Evolutionary conservation across 441 rosid species (phyloP).

Genomic region (Gossypium gossypioides): DNA sequence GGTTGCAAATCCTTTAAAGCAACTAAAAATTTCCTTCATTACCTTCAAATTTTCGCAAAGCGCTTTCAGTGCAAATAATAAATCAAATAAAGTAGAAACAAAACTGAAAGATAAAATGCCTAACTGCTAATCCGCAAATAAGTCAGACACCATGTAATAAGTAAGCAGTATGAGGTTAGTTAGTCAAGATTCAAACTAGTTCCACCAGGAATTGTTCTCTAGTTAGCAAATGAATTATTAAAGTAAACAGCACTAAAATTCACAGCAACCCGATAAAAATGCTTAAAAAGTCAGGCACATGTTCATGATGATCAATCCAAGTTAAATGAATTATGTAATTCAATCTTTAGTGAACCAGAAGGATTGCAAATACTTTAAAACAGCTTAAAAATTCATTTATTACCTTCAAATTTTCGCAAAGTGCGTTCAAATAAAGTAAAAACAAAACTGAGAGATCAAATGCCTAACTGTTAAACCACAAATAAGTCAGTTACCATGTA

Average conservation of each 20-base stretch:
- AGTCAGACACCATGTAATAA: neutral
- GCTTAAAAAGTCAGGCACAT: neutral
- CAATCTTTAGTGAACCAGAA: neutral
- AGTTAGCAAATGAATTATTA: neutral
- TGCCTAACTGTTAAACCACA: neutral
- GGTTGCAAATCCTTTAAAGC: neutral
- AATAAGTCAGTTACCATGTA: neutral
- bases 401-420: neutral
- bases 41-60: neutral
- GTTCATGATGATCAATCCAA: neutral
- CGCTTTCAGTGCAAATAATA: neutral
- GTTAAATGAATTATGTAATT: neutral
- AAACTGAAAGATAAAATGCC: neutral
- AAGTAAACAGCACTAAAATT: neutral
- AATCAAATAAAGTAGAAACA: neutral
- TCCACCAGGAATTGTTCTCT: too few species aligned
- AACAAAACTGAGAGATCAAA: neutral
- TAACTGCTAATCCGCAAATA: too few species aligned
- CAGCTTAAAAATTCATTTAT: neutral
- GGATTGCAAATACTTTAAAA: neutral
- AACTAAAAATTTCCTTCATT: neutral
- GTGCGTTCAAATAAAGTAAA: neutral
- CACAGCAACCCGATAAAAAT: neutral
- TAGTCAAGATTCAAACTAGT: neutral
- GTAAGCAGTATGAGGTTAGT: neutral